Conservation (phyloP, 1,284 basidiomycete genomes). For the Trichosporon asahii region DNA sequence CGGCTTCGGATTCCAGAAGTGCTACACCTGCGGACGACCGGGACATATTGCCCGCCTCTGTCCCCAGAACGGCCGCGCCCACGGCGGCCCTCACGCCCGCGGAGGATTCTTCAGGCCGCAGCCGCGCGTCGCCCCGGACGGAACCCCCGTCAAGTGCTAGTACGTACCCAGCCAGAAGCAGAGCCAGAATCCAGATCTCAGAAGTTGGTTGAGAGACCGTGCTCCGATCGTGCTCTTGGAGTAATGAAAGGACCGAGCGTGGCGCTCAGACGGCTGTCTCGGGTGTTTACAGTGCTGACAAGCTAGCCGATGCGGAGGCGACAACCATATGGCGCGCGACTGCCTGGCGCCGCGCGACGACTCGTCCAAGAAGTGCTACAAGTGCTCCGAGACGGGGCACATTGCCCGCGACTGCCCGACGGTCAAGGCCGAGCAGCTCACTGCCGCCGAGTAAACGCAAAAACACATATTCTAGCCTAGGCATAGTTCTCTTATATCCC, state of each 20-base stretch:
- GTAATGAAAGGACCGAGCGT: not conserved
- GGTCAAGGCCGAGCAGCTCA: slow-evolving; percentile 1
- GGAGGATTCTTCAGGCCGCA: slow-evolving; percentile 25
- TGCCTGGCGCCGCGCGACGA: slow-evolving; percentile 49
- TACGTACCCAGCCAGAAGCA: slow-evolving; percentile 28
- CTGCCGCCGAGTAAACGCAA: not conserved
- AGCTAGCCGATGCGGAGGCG: slow-evolving; percentile 49
- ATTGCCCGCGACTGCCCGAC: slow-evolving; percentile 33
- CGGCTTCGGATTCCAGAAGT: slow-evolving; percentile 62
- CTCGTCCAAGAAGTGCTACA: slow-evolving; percentile 50
- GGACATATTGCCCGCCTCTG: slow-evolving; percentile 48
- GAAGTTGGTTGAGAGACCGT: not conserved
- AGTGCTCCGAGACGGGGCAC: slow-evolving; percentile 50
- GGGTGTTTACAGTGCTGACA: slow-evolving; percentile 1
- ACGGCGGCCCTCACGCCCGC: slow-evolving; percentile 13
- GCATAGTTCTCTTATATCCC: not conserved
- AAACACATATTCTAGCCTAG: not conserved
- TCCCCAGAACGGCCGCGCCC: slow-evolving; percentile 13
- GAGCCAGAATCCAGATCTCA: not conserved
- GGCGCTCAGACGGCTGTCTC: not conserved
- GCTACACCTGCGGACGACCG: slow-evolving; percentile 57
- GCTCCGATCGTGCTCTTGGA: not conserved
- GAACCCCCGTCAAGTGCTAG: slow-evolving; percentile 51
- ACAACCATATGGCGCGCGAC: slow-evolving; percentile 51
- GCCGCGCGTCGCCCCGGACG: slow-evolving; percentile 37